phyloP scores from a whole-genome alignment of 2,329 filamentous ascomycete genomes.

The Microcyclosporella mali region DNA sequence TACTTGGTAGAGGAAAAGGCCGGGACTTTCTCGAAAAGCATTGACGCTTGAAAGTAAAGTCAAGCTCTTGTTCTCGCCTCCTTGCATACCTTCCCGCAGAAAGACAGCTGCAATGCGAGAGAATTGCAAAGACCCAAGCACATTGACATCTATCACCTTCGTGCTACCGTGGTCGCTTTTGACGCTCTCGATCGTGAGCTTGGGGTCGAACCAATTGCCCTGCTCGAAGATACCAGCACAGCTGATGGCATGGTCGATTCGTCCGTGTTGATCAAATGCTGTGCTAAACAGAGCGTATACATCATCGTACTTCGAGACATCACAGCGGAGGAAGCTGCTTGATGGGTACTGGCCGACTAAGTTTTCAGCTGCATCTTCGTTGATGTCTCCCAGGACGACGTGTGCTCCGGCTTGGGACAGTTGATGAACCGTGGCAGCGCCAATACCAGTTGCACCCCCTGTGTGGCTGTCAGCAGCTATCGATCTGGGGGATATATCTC shows the following conservation, averaged over 20 bases:
- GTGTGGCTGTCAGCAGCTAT: neutral
- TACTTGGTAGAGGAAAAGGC: slow-evolving; percentile 40
- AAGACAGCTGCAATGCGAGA: slow-evolving; percentile 47
- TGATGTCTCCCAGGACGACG: slow-evolving; percentile 41
- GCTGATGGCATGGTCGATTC: slow-evolving; percentile 46
- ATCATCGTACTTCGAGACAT: slow-evolving; percentile 44
- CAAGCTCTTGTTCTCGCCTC: slow-evolving; percentile 36
- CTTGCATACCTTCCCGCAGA: slow-evolving; percentile 35
- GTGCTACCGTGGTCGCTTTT: slow-evolving; percentile 32
- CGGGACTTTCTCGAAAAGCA: slow-evolving; percentile 45
- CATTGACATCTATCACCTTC: slow-evolving; percentile 44
- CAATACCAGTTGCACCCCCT: slow-evolving; percentile 43
- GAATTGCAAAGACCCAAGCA: slow-evolving; percentile 38
- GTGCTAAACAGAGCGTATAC: slow-evolving; percentile 44
- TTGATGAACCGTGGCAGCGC: slow-evolving; percentile 37
- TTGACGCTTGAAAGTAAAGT: slow-evolving; percentile 43
- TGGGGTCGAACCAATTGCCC: slow-evolving; percentile 42
- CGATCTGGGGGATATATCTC: neutral
- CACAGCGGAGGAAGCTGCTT: slow-evolving; percentile 37
- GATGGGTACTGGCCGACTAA: slow-evolving; percentile 7
- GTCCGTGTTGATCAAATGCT: slow-evolving; percentile 40
- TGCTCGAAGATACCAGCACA: slow-evolving; percentile 44
- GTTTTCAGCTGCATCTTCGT: slow-evolving; percentile 9
- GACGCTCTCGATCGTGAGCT: slow-evolving; percentile 40
- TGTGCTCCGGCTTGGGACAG: slow-evolving; percentile 36